These are phyloP conservation scores for Clathrospora elynae DNA, from an alignment of 2,329 filamentous ascomycete species.

Conservation along the genomic window DNA sequence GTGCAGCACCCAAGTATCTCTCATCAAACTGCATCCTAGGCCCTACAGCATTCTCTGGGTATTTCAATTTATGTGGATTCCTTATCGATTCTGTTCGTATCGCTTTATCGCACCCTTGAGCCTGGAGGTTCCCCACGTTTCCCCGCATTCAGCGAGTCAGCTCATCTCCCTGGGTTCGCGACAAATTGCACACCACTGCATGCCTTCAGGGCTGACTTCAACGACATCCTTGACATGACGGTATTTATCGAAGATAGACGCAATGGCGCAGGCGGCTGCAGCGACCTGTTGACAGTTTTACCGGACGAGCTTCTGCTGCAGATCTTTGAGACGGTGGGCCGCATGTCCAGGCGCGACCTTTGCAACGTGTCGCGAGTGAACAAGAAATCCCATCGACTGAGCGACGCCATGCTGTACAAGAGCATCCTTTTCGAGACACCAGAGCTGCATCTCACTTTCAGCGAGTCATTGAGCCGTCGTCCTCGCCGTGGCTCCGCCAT, in stretches of 20 bases:
- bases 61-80: too few relatives aligned
- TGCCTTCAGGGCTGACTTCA: too few relatives aligned
- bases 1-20: too few relatives aligned
- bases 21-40: too few relatives aligned
- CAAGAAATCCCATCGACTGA: slow-evolving; percentile 38
- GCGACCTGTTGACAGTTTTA: slow-evolving; percentile 26
- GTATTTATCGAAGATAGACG: not conserved
- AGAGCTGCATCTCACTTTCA: slow-evolving; percentile 42
- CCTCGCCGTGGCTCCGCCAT: slow-evolving; percentile 42
- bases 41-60: too few relatives aligned
- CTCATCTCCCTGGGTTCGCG: too few relatives aligned
- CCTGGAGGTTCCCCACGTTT: too few relatives aligned
- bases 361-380: slow-evolving; percentile 39
- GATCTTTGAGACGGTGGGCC: slow-evolving; percentile 36
- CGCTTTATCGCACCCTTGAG: too few relatives aligned
- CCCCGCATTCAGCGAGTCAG: too few relatives aligned
- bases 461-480: slow-evolving; percentile 38
- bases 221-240: too few relatives aligned
- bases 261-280: not conserved
- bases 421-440: slow-evolving; percentile 41
- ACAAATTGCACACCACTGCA: too few relatives aligned
- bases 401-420: slow-evolving; percentile 41
- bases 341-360: slow-evolving; percentile 32
- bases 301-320: slow-evolving; percentile 42
- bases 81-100: too few relatives aligned